Evolutionary conservation across 2,329 filamentous ascomycete species (phyloP), one percentile per base, ranked within the genome.

Genomic region (Apiospora phragmitis): DNA sequence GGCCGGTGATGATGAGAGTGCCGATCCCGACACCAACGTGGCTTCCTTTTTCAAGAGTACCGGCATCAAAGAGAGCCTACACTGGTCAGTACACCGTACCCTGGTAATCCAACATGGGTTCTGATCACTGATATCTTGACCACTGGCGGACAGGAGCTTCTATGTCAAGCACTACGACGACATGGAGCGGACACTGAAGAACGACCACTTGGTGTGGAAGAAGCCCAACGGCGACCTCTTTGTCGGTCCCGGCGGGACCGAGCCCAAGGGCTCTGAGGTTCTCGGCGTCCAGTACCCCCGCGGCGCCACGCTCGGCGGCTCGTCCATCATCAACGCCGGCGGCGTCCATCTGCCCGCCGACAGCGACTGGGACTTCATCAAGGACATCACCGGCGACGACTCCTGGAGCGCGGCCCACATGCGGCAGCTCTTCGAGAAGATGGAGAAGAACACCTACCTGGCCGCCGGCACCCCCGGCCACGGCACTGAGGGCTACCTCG

Each of bases 131-230:
- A 80, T 87, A 1, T 73, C 75, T 72, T 68, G 59, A 72, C 11
- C 32, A n/a, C n/a, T n/a, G n/a, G n/a, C n/a, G n/a, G n/a, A 81
- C 59, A 91, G 89, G 89, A 85, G 89, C 79, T 91, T 87, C 78
- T 92, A 85, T 72, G 88, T 91, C 70, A 85, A 86, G 68, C 89
- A 91, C 78, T 91, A 90, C 74, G 79, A 82, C 7, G 84, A 90
- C 72, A 77, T 84, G 24, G 77, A 72, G 4, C 83, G 85, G 14
- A 85, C 87, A 73, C 80, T 83, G 45, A 80, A 83, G 62, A 87
- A 90, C 75, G 85, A 80, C 74, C 89, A 91, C 79, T 79, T 81
- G 74, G 80, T 79, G 0, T 85, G 81, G 72, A 71, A 77, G 21
- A 78, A 75, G 14, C 68, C 80, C 0, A 76, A 83, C 32, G 84